Percentiles rank a stretch among this genome's conserved stretches.
Conservation (phyloP, 1,139 yeast genomes). For the Pichia sp. region DNA sequence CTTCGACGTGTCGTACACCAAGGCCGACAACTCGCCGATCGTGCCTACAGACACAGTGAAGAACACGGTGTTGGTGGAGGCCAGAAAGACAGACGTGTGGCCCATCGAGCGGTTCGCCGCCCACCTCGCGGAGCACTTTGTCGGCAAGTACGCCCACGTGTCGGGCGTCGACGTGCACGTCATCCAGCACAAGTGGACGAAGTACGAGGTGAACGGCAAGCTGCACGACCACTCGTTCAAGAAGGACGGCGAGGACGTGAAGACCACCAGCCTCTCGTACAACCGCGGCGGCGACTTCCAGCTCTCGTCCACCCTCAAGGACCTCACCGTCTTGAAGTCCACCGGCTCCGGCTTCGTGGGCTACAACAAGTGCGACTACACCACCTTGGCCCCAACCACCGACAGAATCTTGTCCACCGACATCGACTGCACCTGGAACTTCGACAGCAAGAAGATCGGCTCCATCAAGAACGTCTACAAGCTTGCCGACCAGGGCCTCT, state of each 20-base stretch:
- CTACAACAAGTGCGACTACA: constrained; percentile 78
- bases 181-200: constrained; percentile 73
- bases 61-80: constrained; percentile 78
- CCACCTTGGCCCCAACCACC: constrained; percentile 73
- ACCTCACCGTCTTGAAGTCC: constrained; percentile 81
- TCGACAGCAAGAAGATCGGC: constrained; percentile 48
- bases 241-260: constrained; percentile 80
- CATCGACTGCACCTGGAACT: constrained; percentile 72
- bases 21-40: constrained; percentile 82
- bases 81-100: constrained; percentile 77
- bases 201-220: constrained; percentile 68
- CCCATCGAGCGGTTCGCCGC: constrained; percentile 90
- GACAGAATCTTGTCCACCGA: constrained; percentile 89
- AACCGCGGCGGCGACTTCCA: constrained; percentile 45
- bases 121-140: constrained; percentile 75
- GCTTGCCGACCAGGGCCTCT: constrained; percentile 53
- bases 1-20: constrained; percentile 74
- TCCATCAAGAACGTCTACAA: constrained; percentile 48
- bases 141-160: constrained; percentile 70
- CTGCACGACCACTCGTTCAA: constrained; percentile 78
- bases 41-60: constrained; percentile 94
- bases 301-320: constrained; percentile 70
- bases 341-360: constrained; percentile 96
- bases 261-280: constrained; percentile 55
- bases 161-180: constrained; percentile 64